Conservation (phyloP, 2,329 filamentous ascomycete genomes). For the Claviceps arundinis region DNA sequence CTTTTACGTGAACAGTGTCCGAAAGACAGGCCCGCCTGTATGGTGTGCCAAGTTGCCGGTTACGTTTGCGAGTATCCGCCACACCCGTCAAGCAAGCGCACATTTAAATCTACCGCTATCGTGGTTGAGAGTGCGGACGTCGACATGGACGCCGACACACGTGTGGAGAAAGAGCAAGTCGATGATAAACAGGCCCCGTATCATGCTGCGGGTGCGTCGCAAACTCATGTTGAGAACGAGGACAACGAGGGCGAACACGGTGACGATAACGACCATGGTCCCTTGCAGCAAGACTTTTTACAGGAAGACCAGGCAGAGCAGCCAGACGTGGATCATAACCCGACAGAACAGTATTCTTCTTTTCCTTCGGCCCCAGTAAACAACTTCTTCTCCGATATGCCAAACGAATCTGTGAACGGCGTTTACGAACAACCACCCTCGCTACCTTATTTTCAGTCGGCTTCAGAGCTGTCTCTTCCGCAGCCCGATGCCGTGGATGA, state of each 20-base stretch:
- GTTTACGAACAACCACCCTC: slow-evolving; percentile 10
- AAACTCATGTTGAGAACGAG: background rate
- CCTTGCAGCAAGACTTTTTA: background rate
- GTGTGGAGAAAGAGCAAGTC: background rate
- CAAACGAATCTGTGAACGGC: slow-evolving; percentile 9
- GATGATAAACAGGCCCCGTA: background rate
- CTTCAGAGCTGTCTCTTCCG: slow-evolving; percentile 13
- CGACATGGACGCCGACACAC: slow-evolving; percentile 6
- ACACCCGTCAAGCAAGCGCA: slow-evolving; percentile 15
- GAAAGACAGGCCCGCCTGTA: slow-evolving; percentile 26
- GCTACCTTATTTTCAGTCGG: slow-evolving; percentile 17
- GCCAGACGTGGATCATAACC: slow-evolving; percentile 1
- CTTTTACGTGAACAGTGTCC: slow-evolving; percentile 21
- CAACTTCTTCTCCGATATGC: slow-evolving; percentile 6
- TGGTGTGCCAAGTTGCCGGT: slow-evolving; percentile 20
- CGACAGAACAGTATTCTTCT: slow-evolving; percentile 9
- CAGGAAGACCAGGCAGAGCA: slow-evolving; percentile 5
- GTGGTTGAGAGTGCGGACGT: slow-evolving; percentile 7
- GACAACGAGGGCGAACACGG: background rate
- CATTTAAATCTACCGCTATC: slow-evolving; percentile 10
- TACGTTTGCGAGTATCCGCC: slow-evolving; percentile 26
- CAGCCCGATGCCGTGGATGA: slow-evolving; percentile 10
- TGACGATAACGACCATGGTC: slow-evolving; percentile 8
- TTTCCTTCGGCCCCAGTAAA: slow-evolving; percentile 18
- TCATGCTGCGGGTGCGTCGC: background rate